Base-by-base conservation (phyloP, 2,329 filamentous ascomycete genomes). In the Pseudogymnoascus sp. region DNA sequence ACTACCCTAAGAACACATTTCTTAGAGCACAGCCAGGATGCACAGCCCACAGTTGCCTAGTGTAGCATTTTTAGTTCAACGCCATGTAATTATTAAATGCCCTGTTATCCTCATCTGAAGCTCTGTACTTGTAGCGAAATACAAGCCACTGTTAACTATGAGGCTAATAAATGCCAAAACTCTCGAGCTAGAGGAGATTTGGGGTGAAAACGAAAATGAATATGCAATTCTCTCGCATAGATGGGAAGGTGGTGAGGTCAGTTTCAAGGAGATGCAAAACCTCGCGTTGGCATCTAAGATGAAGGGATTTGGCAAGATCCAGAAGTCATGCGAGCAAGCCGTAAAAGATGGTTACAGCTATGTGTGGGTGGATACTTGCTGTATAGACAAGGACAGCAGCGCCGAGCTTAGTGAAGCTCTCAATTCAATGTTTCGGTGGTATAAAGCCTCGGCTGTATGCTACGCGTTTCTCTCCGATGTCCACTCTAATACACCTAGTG, bases 351-450 rank as follows among this genome's bases (percentile, higher is more conserved):
- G 60, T 10, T 21, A 53, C 19, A 26, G 37, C 7, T 66, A 65
- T 42, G 62, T 56, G 5, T 65, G 63, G 64, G 33, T 63, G 2
- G 67, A 66, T 37, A 67, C 62, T 1, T 68, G 64, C 53, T 66
- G 65, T 37, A 67, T 67, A 21, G 60, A 68, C 38, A 68, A 68
- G 38, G 53, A 21, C 1, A 67, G 63, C 60, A 64, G 63, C 19
- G 59, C 66, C 4, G 66, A 66, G 44, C 59, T 68, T 11, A 60
- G 63, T 9, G 50, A 68, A 42, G 66, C 68, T 21, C 67, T 70
- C 42, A 70, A 68, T 40, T 69, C 66, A 10, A 70, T 70, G 65
- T 70, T 67, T 62, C 63, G 64, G 50, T 70, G 66, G 68, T 70
- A 70, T 38, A 42, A 46, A 9, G 37, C 66, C 11, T 63, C 68